Evolutionary conservation across 371 early-diverging fungal genomes (phyloP), one percentile per base, ranked within the genome.

Genomic region (Enterocytospora artemiae): DNA sequence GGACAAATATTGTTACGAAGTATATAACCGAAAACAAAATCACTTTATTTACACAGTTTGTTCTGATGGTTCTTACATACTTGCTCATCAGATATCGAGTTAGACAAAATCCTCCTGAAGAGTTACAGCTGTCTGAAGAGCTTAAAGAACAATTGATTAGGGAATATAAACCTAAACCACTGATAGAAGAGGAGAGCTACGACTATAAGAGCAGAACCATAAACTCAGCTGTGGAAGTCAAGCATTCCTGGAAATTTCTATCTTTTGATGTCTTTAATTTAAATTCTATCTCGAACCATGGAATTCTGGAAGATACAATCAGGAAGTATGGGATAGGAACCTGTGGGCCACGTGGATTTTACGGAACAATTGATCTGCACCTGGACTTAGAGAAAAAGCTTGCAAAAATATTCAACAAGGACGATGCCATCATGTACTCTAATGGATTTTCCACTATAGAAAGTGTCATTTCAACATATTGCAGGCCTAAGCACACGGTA

Each of bases 281-380:
- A 20, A 30, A 37, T 39, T 39, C 44, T 30, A 18, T 59, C 2
- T 56, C 57, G 50, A 73, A 84, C 80, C 83, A 88, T 52, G 87
- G 85, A 68, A 89, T 93, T n/a, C n/a, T n/a, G 16, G 82, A 89
- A 51, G 82, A 82, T 16, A 89, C 88, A 1, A 84, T 98, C 34
- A 84, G 85, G 66, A 85, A 88, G 57, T 95, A 96, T 76, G 99
- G 96, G 57, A 92, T 98, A 31, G 99, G 99, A 22, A 87, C 95
- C 1, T 98, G 99, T 75, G 80, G 80, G 3, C 96, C 96, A 2
- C 88, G 92, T 2, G 96, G 96, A n/a, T 98, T 98, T 76, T 98
- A 96, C 77, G 99, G 99, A 59, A 96, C 98, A 1, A 75, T 90
- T 37, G 94, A 98, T 77, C 87, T 94, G 9, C 99, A 98, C 72